phyloP scores from a whole-genome alignment of 1,284 basidiomycete species.

The Rhizopogon parksii region DNA sequence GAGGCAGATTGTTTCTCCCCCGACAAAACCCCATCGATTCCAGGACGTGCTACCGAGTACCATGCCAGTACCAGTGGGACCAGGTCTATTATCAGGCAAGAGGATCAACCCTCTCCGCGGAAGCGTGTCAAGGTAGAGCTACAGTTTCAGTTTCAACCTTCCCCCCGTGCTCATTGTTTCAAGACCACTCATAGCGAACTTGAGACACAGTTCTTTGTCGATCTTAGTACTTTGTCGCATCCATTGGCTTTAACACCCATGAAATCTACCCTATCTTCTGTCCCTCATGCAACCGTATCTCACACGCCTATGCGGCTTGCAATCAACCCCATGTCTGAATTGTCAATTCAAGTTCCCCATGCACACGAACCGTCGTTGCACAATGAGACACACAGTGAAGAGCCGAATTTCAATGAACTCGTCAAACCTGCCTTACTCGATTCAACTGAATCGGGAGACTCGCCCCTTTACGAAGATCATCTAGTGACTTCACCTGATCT shows the following conservation, averaged over 20 bases:
- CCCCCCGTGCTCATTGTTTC: neutral
- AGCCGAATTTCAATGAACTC: neutral
- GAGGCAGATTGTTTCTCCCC: conserved; percentile 3
- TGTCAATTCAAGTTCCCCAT: neutral
- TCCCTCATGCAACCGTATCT: neutral
- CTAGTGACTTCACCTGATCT: neutral
- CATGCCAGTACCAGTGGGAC: neutral
- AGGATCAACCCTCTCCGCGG: conserved; percentile 18
- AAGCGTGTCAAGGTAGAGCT: conserved; percentile 26
- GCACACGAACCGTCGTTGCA: neutral
- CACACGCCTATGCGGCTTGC: neutral
- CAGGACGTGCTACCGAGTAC: neutral
- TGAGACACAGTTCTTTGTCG: neutral
- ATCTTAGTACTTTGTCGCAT: neutral
- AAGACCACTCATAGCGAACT: neutral
- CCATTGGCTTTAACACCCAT: neutral
- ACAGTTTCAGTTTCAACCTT: neutral
- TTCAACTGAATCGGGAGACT: neutral
- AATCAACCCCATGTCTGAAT: neutral
- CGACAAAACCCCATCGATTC: neutral
- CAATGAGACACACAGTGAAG: neutral
- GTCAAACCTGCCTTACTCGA: too few species aligned
- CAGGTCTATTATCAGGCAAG: conserved; percentile 9
- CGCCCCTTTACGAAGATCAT: neutral
- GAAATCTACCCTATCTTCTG: neutral